Base-by-base conservation (phyloP, 805 yeast species). In the Candida bentonensis region DNA sequence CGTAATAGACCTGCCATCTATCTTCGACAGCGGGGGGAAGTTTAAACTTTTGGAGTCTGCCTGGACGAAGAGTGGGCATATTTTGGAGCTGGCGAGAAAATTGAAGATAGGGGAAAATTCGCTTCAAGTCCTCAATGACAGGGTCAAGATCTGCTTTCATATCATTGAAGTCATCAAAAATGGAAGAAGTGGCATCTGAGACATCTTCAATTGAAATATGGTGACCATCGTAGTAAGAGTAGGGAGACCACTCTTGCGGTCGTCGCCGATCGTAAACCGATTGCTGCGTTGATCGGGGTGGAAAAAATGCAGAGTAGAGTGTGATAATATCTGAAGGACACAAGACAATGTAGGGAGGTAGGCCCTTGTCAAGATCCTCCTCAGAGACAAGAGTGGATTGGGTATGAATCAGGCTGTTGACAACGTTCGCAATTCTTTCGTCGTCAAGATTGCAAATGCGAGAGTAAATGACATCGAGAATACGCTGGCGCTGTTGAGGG, bases 21-120 rank as follows among this genome's bases (percentile, higher is more conserved):
- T 30, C 36, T 15, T 30, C 36, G 7, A 30, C 36, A 9, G 20
- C 20, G 5, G 36, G 20, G 13, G 36, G 36, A 4, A 50, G 44
- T 27, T 46, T 43, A 25, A 51, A 44, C 11, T 39, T 46, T 15
- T 48, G 49, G 21, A 46, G 15, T 30, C 47, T 50, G 21, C 44
- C 44, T 7, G 57, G 57, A 42, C 52, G 44, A 22, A 26, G 49
- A 40, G 46, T 49, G 42, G 46, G 43, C 33, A 34, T 54, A 48
- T 30, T 40, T 25, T 4, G 39, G 13, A 3, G 30, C 46, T 5
- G 44, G 63, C 67, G 23, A 63, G 68, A 3, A 67, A 65, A 48
- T 55, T 64, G 47, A 17, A 47, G 53, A 49, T 49, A 52, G 36
- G 46, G 47, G 42, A 52, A 54, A 21, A 42, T 41, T 15, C 44